Evolutionary conservation across 2,329 filamentous ascomycete species (phyloP), one percentile per base, ranked within the genome.

Genomic region (Colletotrichum costaricense): DNA sequence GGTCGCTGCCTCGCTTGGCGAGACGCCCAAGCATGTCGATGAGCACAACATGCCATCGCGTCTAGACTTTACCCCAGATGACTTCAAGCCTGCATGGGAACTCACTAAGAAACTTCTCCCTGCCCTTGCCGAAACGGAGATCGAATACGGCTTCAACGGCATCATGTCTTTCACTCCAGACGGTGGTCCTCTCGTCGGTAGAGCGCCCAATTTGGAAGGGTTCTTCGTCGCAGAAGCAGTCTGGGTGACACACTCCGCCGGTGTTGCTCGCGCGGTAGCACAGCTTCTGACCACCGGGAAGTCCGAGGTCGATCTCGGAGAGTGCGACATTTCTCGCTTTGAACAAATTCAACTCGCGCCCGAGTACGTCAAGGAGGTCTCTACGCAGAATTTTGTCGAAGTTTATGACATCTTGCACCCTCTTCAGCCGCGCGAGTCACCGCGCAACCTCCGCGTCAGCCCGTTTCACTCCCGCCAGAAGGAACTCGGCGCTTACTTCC

Each of bases 131-230:
- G 81, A 88, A 5, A 86, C 82, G 16, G 80, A 89, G 70, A 86
- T 92, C 7, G 87, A 83, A 0, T 87, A 91, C 54, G 91, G 90
- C 0, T 92, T 92, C 84, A 92, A 92, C 76, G 90, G 90, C 3
- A 86, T 92, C 76, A 90, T 92, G 79, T 92, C 90, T 0, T 92
- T 92, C 77, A 92, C 90, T 0, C 90, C 90, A 0, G 90, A 92
- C 65, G 90, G 90, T 1, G 89, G 89, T 0, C 88, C 90, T 0
- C 83, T 92, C 0, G 83, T 92, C 2, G 90, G 90, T 3, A 85
- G 88, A 76, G 84, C 89, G 0, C 89, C 90, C 7, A 86, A 85
- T 16, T 79, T 92, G 0, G 88, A 91, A 58, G 89, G 89, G 14
- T 92, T 92, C 80, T 92, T 86, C 75, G 89, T 92, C 1, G 90